Conservation (phyloP, 495 filamentous ascomycete genomes). For the Penicillium paxilli region DNA sequence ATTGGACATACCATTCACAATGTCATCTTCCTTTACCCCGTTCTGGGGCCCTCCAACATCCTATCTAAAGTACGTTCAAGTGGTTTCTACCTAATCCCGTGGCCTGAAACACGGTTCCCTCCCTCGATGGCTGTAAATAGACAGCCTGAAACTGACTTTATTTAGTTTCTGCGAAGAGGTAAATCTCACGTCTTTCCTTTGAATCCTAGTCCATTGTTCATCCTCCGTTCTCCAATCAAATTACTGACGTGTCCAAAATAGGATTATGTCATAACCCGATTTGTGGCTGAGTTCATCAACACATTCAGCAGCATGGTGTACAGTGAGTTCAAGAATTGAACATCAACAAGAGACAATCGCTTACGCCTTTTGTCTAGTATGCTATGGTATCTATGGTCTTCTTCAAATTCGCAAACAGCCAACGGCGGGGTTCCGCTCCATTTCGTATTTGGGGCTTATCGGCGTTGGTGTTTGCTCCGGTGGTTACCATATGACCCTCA, state of each 20-base stretch:
- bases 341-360: not conserved
- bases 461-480: conserved; percentile 33
- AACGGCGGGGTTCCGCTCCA: conserved; percentile 17
- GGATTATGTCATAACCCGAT: conserved; percentile 35
- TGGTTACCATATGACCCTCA: conserved; percentile 34
- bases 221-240: not conserved
- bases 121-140: not conserved
- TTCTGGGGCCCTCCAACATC: conserved; percentile 34
- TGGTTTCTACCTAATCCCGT: not conserved
- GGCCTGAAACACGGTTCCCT: not conserved
- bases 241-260: conserved; percentile 1
- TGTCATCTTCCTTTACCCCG: conserved; percentile 1
- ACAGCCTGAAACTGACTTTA: conserved; percentile 3
- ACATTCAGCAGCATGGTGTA: conserved; percentile 30
- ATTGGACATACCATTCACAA: not conserved
- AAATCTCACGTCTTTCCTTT: not conserved
- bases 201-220: not conserved
- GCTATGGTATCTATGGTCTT: conserved; percentile 29
- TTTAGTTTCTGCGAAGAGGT: conserved; percentile 38
- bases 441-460: conserved; percentile 32
- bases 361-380: conserved; percentile 6
- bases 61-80: conserved; percentile 32
- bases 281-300: conserved; percentile 37
- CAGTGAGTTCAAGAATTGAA: conserved; percentile 14
- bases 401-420: conserved; percentile 15